Conservation (phyloP, 768 basidiomycete species). For the Boletus bicolor region DNA sequence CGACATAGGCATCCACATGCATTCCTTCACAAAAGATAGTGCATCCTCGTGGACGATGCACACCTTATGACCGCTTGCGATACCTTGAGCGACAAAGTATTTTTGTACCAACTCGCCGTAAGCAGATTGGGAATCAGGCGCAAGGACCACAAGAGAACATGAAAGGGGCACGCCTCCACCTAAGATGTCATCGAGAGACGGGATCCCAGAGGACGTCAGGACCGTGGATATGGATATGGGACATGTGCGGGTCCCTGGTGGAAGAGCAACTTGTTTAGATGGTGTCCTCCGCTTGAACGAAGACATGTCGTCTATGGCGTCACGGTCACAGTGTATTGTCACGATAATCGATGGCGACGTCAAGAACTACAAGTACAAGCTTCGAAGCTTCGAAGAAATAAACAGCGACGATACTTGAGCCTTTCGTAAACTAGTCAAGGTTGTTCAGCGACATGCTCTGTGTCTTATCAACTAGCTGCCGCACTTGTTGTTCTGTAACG, state of each 20-base stretch:
- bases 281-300: slow-evolving; percentile 73
- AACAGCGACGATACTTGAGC: neutral
- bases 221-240: slow-evolving; percentile 53
- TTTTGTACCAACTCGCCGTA: slow-evolving; percentile 84
- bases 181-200: slow-evolving; percentile 92
- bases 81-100: slow-evolving; percentile 87
- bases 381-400: neutral
- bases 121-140: slow-evolving; percentile 84
- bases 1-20: slow-evolving; percentile 72
- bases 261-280: slow-evolving; percentile 40
- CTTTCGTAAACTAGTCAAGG: slow-evolving; percentile 23
- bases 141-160: slow-evolving; percentile 65
- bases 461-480: slow-evolving; percentile 13
- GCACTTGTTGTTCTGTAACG: slow-evolving; percentile 3
- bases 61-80: slow-evolving; percentile 67
- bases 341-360: neutral
- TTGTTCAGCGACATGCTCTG: slow-evolving; percentile 23
- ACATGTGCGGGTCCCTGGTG: slow-evolving; percentile 56
- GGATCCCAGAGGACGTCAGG: slow-evolving; percentile 81
- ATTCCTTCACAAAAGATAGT: slow-evolving; percentile 56
- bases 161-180: slow-evolving; percentile 89
- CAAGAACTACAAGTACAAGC: neutral
- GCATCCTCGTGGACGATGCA: slow-evolving; percentile 63
- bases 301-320: slow-evolving; percentile 45
- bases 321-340: slow-evolving; percentile 14